Conservation (phyloP, 768 basidiomycete genomes). For the Amyloporia xantha region DNA sequence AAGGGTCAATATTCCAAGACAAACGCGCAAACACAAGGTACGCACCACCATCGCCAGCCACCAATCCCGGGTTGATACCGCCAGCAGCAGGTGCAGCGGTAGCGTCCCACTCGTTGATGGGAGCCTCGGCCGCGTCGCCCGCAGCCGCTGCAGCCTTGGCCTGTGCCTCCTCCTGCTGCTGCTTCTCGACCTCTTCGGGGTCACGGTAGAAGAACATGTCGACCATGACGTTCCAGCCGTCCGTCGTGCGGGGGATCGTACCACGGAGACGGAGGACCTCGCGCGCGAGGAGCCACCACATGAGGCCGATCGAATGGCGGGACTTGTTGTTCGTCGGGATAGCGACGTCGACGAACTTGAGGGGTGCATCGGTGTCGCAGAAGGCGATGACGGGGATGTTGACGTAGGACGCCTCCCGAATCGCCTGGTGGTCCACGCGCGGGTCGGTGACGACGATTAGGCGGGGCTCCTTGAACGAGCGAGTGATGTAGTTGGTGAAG, state of each 20-base stretch:
- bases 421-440: conserved; percentile 99
- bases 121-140: conserved; percentile 46
- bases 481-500: conserved; percentile 99
- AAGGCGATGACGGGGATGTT: conserved; percentile 99
- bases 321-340: conserved; percentile 99
- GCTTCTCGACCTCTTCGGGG: conserved; percentile 98
- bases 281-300: conserved; percentile 96
- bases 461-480: conserved; percentile 99
- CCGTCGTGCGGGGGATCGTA: conserved; percentile 82
- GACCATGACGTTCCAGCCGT: conserved; percentile 98
- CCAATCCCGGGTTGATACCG: conserved; percentile 71
- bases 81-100: conserved; percentile 61
- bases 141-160: conserved; percentile 66
- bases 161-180: conserved; percentile 89
- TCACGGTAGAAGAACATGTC: conserved; percentile 99
- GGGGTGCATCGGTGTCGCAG: conserved; percentile 96
- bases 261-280: conserved; percentile 96
- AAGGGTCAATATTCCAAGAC: not conserved
- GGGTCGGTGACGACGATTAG: conserved; percentile 98
- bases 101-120: conserved; percentile 70
- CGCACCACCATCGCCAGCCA: conserved; percentile 51
- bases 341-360: conserved; percentile 96
- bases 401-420: conserved; percentile 99
- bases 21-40: not conserved
- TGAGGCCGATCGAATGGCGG: conserved; percentile 91